A percentile compares a stretch with the other conserved stretches of the same genome.
Conservation (phyloP, 164 flowering plant genomes). For the Stephania yunnanensis region DNA sequence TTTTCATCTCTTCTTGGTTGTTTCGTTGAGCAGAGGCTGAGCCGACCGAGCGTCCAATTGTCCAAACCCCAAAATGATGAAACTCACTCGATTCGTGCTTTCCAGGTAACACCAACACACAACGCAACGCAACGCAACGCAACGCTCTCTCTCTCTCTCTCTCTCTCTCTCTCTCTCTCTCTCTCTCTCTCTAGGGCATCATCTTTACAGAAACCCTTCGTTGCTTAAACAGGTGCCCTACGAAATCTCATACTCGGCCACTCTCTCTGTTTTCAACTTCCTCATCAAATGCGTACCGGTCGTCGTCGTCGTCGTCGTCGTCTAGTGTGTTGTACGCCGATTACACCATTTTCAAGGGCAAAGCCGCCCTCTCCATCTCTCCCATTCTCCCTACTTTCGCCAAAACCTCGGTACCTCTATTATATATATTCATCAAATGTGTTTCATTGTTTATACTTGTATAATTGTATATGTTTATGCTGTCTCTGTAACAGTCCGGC, state of each 20-base stretch:
- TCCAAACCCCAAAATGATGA: conserved; percentile 5
- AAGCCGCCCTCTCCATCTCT: conserved; percentile 56
- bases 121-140: not conserved
- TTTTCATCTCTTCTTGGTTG: too few relatives aligned
- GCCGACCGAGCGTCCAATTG: too few relatives aligned
- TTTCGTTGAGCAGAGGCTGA: too few relatives aligned
- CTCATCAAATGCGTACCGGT: conserved; percentile 21
- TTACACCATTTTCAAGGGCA: conserved; percentile 71
- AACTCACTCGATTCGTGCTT: conserved; percentile 5
- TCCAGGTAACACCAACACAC: conserved; percentile 4
- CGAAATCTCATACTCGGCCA: conserved; percentile 21
- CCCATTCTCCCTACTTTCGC: conserved; percentile 61
- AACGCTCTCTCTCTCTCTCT: conserved; percentile 3
- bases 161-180: too few relatives aligned
- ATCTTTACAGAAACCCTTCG: not conserved
- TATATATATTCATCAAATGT: too few relatives aligned
- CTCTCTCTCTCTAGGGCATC: too few relatives aligned
- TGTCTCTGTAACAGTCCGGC: conserved; percentile 40
- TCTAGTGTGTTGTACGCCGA: conserved; percentile 35
- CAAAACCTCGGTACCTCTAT: conserved; percentile 34
- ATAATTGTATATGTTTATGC: not conserved
- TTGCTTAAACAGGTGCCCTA: conserved; percentile 4
- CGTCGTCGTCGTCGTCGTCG: not conserved
- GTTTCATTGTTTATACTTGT: not conserved
- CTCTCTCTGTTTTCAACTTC: conserved; percentile 20